Conservation (phyloP, 257 asterid genomes). For the Scutellaria baicalensis region DNA sequence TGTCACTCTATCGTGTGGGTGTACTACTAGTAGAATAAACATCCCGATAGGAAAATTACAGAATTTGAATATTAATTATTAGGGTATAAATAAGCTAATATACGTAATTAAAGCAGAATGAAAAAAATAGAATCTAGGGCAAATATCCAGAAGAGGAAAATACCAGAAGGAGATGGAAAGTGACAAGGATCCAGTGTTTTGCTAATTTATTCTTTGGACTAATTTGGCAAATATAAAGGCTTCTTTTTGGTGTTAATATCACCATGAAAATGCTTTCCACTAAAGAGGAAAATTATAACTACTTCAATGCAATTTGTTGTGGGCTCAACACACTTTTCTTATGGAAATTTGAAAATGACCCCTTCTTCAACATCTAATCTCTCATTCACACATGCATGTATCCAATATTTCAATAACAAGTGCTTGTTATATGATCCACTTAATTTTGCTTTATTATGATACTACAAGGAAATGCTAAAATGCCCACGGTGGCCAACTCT, state of each 20-base stretch:
- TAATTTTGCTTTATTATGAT: no score
- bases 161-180: conserved; percentile 1
- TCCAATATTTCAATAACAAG: no score
- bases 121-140: not conserved
- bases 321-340: not conserved
- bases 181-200: not conserved
- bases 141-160: not conserved
- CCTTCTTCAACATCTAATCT: not conserved
- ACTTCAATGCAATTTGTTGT: not conserved
- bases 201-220: not conserved
- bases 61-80: no score
- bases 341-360: not conserved
- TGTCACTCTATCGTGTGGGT: no score
- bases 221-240: conserved; percentile 9
- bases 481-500: no score
- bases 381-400: no score
- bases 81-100: no score
- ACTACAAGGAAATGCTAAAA: no score
- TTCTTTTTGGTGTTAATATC: conserved; percentile 9
- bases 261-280: conserved; percentile 7
- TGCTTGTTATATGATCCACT: no score
- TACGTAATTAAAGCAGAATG: not conserved
- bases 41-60: no score
- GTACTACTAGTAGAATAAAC: no score
- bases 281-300: not conserved